Base-by-base conservation (phyloP, 1,139 yeast genomes). In the Pneumocystis carinii region DNA sequence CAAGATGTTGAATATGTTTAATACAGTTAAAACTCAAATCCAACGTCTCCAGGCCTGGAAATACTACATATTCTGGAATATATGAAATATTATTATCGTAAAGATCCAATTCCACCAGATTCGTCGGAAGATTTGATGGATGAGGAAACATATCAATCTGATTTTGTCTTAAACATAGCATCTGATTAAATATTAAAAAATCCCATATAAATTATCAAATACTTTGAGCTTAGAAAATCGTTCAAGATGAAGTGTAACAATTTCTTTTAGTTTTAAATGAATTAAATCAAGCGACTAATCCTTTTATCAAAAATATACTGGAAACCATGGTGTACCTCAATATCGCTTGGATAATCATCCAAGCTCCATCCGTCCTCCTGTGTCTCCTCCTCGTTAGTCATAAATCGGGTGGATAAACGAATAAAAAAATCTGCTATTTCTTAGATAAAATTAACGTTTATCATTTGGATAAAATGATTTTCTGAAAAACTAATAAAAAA, bases 21-120 rank as follows among this genome's bases (percentile, higher is more conserved):
- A 94, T 88, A 71, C 86, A 87, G 75, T 94, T 94, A 76, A 92
- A 94, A 56, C 96, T 87, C 42, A 94, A 78, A 73, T 94, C 99
- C 68, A 94, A 77, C 63, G 74, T 80, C 65, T 74, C 79, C 70
- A 92, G 75, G 35, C 82, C 57, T 27, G 36, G 48, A 15, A 61
- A 41, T 12, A 32, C 41, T 15, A 61, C 68, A 38, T 69, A 59
- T 27, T 67, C 66, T 17, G 92, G 86, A 63, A 92, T 88, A 71
- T 90, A 97, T 67, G 86, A 83, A 68, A 94, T 86, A 69, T 96
- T 77, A 75, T 94, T 94, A 74, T 94, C 98, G 72, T 94, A 94
- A 48, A 90, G 78, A 72, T 92, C 98, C 67, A 94, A 76, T 68
- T 90, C 95, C 68, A 83, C 87, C 69, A 92, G 70, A 0, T 78